Evolutionary conservation across 108 stramenopile species (phyloP), one percentile per base, ranked within the genome.

Genomic region (Craspedostauros australis): DNA sequence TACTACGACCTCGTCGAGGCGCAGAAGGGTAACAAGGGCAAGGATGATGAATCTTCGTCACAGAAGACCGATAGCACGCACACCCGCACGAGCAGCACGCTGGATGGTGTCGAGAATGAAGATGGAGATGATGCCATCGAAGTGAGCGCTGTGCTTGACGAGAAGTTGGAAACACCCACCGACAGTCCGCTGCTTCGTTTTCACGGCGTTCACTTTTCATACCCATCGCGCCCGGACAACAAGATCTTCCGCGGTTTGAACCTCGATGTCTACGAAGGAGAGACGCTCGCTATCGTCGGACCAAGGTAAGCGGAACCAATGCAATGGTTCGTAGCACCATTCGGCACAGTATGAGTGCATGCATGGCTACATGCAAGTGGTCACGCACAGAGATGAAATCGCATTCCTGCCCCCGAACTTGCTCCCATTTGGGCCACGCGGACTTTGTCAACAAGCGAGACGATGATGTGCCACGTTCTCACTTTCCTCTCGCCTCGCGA

Each of bases 271-370:
- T 29, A 47, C 28, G 50, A 75, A 12, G 88, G 88, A 0, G 78
- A 86, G 50, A 80, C 76, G 2, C 50, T 86, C 16, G 92, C 88
- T 9, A 46, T 94, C 16, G 88, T 88, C 21, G 88, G 92, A 0
- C 72, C 75, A n/a, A n/a, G n/a, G n/a, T n/a, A n/a, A n/a, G n/a
- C n/a, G n/a, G n/a, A n/a, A n/a, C n/a, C n/a, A n/a, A n/a, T n/a
- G n/a, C n/a, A n/a, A n/a, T n/a, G n/a, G n/a, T n/a, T n/a, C n/a
- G n/a, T n/a, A n/a, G n/a, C n/a, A n/a, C n/a, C n/a, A n/a, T n/a
- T n/a, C n/a, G n/a, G n/a, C n/a, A n/a, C n/a, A n/a, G n/a, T n/a
- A n/a, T n/a, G n/a, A n/a, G n/a, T n/a, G n/a, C n/a, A n/a, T n/a
- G n/a, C n/a, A n/a, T n/a, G n/a, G n/a, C n/a, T n/a, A n/a, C n/a